Evolutionary conservation across 768 basidiomycete genomes (phyloP), one percentile per base, ranked within the genome.

Genomic region (Amanita inopinata): DNA sequence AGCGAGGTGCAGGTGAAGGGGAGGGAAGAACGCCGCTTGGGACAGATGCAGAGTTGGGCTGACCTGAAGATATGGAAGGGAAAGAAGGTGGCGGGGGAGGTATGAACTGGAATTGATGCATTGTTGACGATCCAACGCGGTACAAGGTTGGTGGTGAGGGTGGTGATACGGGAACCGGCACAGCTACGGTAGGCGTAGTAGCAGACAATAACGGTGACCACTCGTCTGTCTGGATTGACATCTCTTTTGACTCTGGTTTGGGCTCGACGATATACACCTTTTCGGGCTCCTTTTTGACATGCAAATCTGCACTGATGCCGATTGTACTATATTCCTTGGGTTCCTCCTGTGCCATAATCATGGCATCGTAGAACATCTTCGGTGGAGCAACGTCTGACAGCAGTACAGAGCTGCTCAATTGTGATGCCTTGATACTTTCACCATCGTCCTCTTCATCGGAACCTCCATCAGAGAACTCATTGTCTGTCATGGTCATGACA

Each of bases 221-320:
- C 38, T 71, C 70, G 47, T 91, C 88, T 1, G 87, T 90, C 63
- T 91, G 87, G 24, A 80, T 77, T 2, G 78, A 83, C 46, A 78
- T 83, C 51, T 91, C 87, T 55, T 67, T 78, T 23, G 75, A 61
- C 51, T 85, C 79, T 0, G 78, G 75, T 56, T 78, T 83, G 8
- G 74, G 76, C 14, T 59, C 60, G 5, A 46, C 46, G 15, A 52
- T 51, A 22, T 58, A 56, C 5, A 64, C 59, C 45, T 54, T 59
- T 4, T 74, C 61, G 1, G 59, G 61, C 55, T 62, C 62, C 4
- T 49, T 42, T 28, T 42, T 38, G n/a, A 37, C 43, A 38, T 57
- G 61, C 47, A 66, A 56, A 51, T 66, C 59, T 6, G 65, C 64
- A 10, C 61, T 55, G 23, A 67, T 62, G 38, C 65, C 62, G 20